phyloP scores from a whole-genome alignment of 2,329 filamentous ascomycete genomes.

The Mollisia scopiformis region DNA sequence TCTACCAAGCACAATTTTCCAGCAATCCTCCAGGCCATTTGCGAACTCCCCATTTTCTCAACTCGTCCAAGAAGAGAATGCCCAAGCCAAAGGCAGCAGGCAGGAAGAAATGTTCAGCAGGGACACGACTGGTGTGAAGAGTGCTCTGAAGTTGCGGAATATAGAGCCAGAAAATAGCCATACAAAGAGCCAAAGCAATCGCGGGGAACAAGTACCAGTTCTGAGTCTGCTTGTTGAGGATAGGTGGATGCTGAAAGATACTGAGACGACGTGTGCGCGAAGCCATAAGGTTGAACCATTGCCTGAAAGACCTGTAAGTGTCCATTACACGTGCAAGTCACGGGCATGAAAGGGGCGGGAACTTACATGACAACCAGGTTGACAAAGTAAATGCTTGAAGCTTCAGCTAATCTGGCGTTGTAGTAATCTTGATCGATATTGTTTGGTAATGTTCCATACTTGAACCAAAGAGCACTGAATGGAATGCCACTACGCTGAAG shows the following conservation, averaged over 20 bases:
- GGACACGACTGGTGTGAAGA: slow-evolving; percentile 64
- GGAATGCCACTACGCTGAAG: slow-evolving; percentile 63
- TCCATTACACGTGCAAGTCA: neutral
- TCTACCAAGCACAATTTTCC: slow-evolving; percentile 65
- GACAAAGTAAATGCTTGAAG: slow-evolving; percentile 70
- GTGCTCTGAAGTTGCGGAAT: slow-evolving; percentile 65
- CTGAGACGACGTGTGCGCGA: slow-evolving; percentile 65
- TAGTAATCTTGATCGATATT: slow-evolving; percentile 55
- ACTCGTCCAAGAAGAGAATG: slow-evolving; percentile 67
- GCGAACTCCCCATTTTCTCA: slow-evolving; percentile 64
- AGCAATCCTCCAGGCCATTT: slow-evolving; percentile 59
- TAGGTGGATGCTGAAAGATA: slow-evolving; percentile 73
- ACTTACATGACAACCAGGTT: slow-evolving; percentile 77
- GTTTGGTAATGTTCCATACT: slow-evolving; percentile 56
- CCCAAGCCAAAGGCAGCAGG: slow-evolving; percentile 72
- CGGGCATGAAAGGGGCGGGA: neutral
- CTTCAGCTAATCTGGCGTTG: slow-evolving; percentile 48
- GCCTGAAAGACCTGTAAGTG: slow-evolving; percentile 41
- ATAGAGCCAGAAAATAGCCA: slow-evolving; percentile 74
- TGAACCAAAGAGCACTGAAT: slow-evolving; percentile 69
- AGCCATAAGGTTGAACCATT: slow-evolving; percentile 76
- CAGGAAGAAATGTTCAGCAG: slow-evolving; percentile 76
- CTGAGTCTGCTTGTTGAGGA: slow-evolving; percentile 64
- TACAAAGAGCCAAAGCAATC: slow-evolving; percentile 68
- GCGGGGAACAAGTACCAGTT: slow-evolving; percentile 73